Percentiles rank a stretch among this genome's conserved stretches.
These are phyloP conservation scores for Cladophialophora bantiana DNA, from an alignment of 2,329 filamentous ascomycete genomes.

Conservation along the genomic window DNA sequence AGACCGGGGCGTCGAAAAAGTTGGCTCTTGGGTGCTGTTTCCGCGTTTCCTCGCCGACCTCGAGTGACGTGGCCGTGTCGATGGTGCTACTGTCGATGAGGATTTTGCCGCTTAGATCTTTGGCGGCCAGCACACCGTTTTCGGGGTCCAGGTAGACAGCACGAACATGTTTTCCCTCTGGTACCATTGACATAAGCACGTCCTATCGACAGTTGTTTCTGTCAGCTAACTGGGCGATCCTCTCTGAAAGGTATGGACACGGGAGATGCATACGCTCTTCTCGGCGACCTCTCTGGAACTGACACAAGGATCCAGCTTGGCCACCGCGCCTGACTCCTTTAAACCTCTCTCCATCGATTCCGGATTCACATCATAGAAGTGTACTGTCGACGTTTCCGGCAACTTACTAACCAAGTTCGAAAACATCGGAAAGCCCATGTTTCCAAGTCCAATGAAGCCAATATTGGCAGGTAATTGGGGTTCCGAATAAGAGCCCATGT, in stretches of 20 bases:
- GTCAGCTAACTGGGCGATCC: neutral
- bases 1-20: conserved; percentile 62
- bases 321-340: conserved; percentile 49
- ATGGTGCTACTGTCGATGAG: conserved; percentile 64
- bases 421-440: conserved; percentile 63
- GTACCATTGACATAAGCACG: conserved; percentile 45
- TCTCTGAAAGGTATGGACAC: neutral
- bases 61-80: conserved; percentile 54
- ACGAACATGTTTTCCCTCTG: conserved; percentile 44
- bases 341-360: conserved; percentile 39
- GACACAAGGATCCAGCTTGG: conserved; percentile 44
- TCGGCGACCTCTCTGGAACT: conserved; percentile 58
- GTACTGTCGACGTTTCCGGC: conserved; percentile 50
- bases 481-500: conserved; percentile 12
- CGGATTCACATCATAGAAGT: conserved; percentile 58
- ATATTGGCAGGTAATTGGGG: conserved; percentile 14
- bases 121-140: conserved; percentile 49
- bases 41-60: conserved; percentile 15
- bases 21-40: conserved; percentile 41
- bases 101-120: conserved; percentile 53
- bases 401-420: conserved; percentile 57
- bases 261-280: conserved; percentile 51
- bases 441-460: conserved; percentile 61
- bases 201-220: conserved; percentile 14
- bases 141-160: conserved; percentile 55